Conservation (phyloP, 2,329 filamentous ascomycete species). For the Davidsoniella australis region DNA sequence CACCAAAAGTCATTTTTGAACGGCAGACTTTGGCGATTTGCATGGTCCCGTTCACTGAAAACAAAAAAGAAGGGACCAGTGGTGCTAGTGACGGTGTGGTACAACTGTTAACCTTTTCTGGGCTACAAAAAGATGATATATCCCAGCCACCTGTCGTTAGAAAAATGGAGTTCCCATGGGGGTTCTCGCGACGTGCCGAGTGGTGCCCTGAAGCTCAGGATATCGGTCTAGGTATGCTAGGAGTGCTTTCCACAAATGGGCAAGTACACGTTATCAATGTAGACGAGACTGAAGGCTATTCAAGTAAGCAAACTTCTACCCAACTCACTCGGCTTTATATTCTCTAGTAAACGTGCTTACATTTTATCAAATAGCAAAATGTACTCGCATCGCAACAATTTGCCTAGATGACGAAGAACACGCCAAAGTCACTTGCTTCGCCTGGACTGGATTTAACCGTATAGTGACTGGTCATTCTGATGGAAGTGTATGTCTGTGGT, state of each 20-base stretch:
- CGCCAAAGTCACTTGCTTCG: slow-evolving; percentile 33
- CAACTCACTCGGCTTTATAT: background rate
- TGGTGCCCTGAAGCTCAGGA: slow-evolving; percentile 33
- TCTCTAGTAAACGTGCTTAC: slow-evolving; percentile 10
- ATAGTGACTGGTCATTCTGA: slow-evolving; percentile 38
- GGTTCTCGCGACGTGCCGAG: slow-evolving; percentile 31
- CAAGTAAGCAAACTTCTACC: background rate
- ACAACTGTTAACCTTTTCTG: slow-evolving; percentile 34
- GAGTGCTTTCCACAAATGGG: slow-evolving; percentile 36
- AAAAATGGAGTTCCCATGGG: slow-evolving; percentile 32
- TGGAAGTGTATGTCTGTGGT: slow-evolving; percentile 40
- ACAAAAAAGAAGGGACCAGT: slow-evolving; percentile 27
- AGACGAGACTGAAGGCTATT: slow-evolving; percentile 18
- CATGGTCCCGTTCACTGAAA: slow-evolving; percentile 28
- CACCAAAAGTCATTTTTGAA: slow-evolving; percentile 20
- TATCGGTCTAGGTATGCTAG: slow-evolving; percentile 23
- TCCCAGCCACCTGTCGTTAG: slow-evolving; percentile 23
- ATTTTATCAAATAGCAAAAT: slow-evolving; percentile 21
- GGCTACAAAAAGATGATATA: slow-evolving; percentile 16
- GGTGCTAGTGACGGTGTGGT: slow-evolving; percentile 29
- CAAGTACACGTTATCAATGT: slow-evolving; percentile 31
- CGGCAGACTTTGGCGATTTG: slow-evolving; percentile 34
- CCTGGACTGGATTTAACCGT: slow-evolving; percentile 39
- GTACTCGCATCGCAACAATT: slow-evolving; percentile 28
- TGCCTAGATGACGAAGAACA: slow-evolving; percentile 28